Evolutionary conservation across 2,329 filamentous ascomycete genomes (phyloP), one percentile per base, ranked within the genome.

Genomic region (Lasiodiplodia citricola): DNA sequence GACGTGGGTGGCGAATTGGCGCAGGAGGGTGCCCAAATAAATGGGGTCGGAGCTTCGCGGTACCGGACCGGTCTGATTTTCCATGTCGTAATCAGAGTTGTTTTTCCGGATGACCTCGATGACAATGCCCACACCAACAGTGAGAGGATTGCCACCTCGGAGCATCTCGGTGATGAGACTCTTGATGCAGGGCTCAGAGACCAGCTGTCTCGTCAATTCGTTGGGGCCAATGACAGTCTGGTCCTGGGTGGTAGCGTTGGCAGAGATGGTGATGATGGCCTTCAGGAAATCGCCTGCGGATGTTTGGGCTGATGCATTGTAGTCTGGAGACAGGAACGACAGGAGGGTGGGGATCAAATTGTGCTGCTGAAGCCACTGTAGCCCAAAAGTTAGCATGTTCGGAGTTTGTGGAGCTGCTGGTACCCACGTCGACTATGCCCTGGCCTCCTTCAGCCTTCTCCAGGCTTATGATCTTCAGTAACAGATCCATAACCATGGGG

Each of bases 31-130:
- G 25, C 96, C 96, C 0, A 99, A 87, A 76, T 98, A 99, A 74
- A 99, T 99, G 4, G 96, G 96, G 75, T 99, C 96, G 64, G 94
- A 95, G 0, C 95, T 95, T 67, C 90, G 85, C 2, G 92, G 88
- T 72, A 92, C 92, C 35, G 92, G 89, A 69, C 94, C 93, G 60
- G 91, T 89, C 70, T 94, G 90, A 74, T 94, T 92, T 74, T 98
- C 96, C 0, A 96, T 91, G 74, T 99, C 96, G 78, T 99, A 99
- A 80, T 99, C 96, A 0, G 96, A 98, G 79, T 99, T 99, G 81
- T 99, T 99, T 83, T 99, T 99, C 70, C 96, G 89, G 78, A 99
- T 99, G 56, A 99, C 96, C 81, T 99, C 96, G 72, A 99, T 99
- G 41, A 99, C 88, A 75, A 98, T 97, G 23, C 96, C 96, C 13